These are phyloP conservation scores for Mycena venus DNA, from an alignment of 768 basidiomycete genomes.

Conservation along the genomic window DNA sequence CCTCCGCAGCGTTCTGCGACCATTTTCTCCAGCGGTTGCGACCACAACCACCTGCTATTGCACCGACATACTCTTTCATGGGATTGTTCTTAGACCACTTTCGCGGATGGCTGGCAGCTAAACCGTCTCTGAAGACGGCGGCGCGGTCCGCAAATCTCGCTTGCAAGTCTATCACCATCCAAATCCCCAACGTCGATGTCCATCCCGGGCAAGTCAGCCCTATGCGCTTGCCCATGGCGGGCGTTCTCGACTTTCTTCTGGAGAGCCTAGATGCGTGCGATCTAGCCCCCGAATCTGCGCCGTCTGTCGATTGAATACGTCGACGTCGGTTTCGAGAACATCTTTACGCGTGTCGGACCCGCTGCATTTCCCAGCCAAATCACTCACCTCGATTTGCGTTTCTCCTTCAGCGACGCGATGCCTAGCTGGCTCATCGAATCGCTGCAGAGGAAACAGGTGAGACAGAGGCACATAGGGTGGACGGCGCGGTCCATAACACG, in stretches of 20 bases:
- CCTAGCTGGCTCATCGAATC: not conserved
- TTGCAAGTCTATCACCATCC: conserved; percentile 18
- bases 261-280: conserved; percentile 11
- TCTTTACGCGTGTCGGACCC: conserved; percentile 6
- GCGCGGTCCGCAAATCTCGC: conserved; percentile 9
- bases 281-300: conserved; percentile 25
- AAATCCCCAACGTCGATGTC: not conserved
- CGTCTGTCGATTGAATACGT: conserved; percentile 27
- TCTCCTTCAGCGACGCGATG: not conserved
- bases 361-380: conserved; percentile 7
- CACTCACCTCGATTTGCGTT: conserved; percentile 18
- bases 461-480: not conserved
- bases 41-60: not conserved
- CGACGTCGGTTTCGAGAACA: conserved; percentile 19
- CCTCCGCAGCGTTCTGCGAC: conserved; percentile 31
- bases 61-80: not conserved
- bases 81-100: not conserved
- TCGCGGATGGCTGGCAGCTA: not conserved
- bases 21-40: conserved; percentile 15
- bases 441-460: not conserved
- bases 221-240: conserved; percentile 6
- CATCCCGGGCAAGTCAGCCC: not conserved
- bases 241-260: conserved; percentile 18
- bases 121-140: not conserved
- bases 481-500: not conserved